These are phyloP conservation scores for Chimonanthus salicifolius DNA, from an alignment of 164 flowering plant genomes.

Conservation along the genomic window DNA sequence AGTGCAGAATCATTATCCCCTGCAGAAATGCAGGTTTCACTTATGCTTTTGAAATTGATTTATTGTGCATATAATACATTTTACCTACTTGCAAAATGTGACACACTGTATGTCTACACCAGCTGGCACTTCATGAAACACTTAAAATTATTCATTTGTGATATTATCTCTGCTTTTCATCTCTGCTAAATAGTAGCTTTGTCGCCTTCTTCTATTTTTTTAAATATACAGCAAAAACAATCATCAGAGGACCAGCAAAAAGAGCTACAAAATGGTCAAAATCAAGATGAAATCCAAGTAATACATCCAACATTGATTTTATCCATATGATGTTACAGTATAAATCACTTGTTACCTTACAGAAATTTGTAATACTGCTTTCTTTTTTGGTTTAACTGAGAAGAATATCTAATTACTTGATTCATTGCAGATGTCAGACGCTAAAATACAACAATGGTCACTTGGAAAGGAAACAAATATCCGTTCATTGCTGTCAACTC, in stretches of 20 bases:
- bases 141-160: neutral
- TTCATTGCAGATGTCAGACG: conserved; percentile 55
- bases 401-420: neutral
- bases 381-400: neutral
- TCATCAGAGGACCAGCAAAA: conserved; percentile 31
- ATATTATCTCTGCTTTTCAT: neutral
- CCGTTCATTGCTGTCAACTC: conserved; percentile 77
- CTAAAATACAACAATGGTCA: conserved; percentile 67
- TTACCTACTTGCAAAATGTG: neutral
- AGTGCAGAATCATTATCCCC: neutral
- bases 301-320: conserved; percentile 7
- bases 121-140: neutral
- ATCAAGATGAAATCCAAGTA: conserved; percentile 50
- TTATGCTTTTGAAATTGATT: neutral
- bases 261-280: conserved; percentile 17
- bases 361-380: too few species aligned
- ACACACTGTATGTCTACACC: neutral
- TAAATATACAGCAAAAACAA: conserved; percentile 43
- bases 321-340: too few species aligned
- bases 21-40: neutral
- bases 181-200: conserved; percentile 5
- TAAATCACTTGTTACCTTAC: too few species aligned
- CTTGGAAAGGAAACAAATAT: conserved; percentile 80
- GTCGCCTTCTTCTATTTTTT: neutral
- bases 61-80: conserved; percentile 1